Conservation (phyloP, 1,284 basidiomycete species). For the Amylostereum areolatum region DNA sequence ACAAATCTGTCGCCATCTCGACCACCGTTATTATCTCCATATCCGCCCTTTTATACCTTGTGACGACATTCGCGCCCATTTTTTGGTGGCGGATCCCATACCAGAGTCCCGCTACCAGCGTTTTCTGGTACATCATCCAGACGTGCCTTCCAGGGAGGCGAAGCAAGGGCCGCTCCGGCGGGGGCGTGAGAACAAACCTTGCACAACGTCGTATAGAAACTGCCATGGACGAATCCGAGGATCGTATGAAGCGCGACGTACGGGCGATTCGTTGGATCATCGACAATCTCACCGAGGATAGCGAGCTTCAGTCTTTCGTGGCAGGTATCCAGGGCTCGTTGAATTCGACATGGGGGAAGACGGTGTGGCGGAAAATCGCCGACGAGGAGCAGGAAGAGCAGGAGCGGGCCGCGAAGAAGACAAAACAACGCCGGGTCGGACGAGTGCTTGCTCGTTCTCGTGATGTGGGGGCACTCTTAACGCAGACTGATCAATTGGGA, state of each 20-base stretch:
- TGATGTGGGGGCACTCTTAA: neutral
- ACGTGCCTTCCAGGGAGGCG: too few relatives aligned
- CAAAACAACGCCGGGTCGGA: too few relatives aligned
- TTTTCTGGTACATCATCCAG: constrained; percentile 9
- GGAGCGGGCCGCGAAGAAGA: too few relatives aligned
- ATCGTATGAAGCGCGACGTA: neutral
- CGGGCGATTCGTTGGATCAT: neutral
- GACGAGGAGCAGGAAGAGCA: neutral
- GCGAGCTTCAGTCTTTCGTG: neutral
- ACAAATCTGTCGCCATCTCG: neutral
- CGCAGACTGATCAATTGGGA: neutral
- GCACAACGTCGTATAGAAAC: constrained; percentile 8
- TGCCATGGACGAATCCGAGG: constrained; percentile 1
- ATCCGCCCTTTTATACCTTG: constrained; percentile 1
- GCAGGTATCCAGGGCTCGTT: neutral
- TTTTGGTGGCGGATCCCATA: constrained; percentile 7
- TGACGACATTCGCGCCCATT: constrained; percentile 4
- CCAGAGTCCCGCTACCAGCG: constrained; percentile 8
- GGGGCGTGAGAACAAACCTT: constrained; percentile 1
- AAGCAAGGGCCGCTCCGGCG: constrained; percentile 1
- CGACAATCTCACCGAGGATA: neutral
- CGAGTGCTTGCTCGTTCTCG: too few relatives aligned
- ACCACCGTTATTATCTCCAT: neutral
- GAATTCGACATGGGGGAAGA: neutral
- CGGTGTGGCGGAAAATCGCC: neutral